Evolutionary conservation across 176 grass and related monocot species (phyloP), one percentile per base, ranked within the genome.

Genomic region (Bothriochloa decipiens): DNA sequence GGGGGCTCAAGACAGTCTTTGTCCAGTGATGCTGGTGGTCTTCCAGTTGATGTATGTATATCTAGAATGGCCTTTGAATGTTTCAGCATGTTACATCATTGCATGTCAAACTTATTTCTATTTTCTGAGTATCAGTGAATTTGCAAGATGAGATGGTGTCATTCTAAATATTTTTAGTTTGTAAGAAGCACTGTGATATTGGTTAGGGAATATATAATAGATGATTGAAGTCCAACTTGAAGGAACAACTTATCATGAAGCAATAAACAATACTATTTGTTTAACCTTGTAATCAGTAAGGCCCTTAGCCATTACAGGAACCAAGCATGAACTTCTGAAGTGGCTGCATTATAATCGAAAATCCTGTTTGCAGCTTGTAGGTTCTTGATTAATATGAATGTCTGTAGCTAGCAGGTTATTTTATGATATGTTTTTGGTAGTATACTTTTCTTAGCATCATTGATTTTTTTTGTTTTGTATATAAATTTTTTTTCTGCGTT

Each of bases 41-140:
- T 98, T 80, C 89, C 96, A 63, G 74, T 98, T 74, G 96, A 98
- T 92, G 96, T 98, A 98, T 71, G 93, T 90, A 88, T 85, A 82
- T 81, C 75, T 58, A 72, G 53, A 86, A 86, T 40, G 58, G 58
- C n/a, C 42, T 82, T 84, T 33, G 42, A 66, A 35, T 65, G 25
- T 75, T 82, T 65, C 68, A 85, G 25, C 49, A 72, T 72, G 57
- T 60, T 60, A 60, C 22, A 10, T 23, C 55, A 46, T 53, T 22
- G 23, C 61, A 1, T 72, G 32, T 78, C 61, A 75, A 61, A 36
- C 64, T 88, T 71, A 5, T 32, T 58, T 74, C 45, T 77, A 39
- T 64, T 47, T 76, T 76, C 33, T 26, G 29, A 52, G 41, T 58
- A 45, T n/a, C 25, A 70, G 33, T 65, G 33, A 77, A 86, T 65